A percentile compares a stretch with the other conserved stretches of the same genome.
These are phyloP conservation scores for Phytophthora sansomeana DNA, from an alignment of 352 stramenopile species.

Conservation along the genomic window DNA sequence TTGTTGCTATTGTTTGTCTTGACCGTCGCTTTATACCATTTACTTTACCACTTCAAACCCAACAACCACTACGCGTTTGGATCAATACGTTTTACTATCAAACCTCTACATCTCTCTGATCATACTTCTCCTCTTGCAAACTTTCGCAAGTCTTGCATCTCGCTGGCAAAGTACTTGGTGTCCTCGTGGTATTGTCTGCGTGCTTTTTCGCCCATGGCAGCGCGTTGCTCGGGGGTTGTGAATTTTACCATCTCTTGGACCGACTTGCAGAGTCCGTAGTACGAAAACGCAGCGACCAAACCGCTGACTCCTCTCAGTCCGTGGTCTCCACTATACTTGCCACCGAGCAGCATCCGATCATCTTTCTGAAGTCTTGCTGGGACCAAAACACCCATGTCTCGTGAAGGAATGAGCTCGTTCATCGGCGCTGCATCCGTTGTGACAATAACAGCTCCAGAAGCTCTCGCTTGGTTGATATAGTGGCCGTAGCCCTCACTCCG, in stretches of 20 bases:
- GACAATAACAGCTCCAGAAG: slow-evolving; percentile 51
- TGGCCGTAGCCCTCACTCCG: slow-evolving; percentile 72
- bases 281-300: slow-evolving; percentile 42
- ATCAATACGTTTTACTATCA: background rate
- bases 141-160: slow-evolving; percentile 51
- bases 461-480: slow-evolving; percentile 73
- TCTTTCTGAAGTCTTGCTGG: slow-evolving; percentile 4
- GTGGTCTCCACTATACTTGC: slow-evolving; percentile 35
- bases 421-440: slow-evolving; percentile 60
- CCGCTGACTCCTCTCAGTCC: slow-evolving; percentile 40
- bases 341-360: slow-evolving; percentile 47
- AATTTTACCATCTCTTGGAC: slow-evolving; percentile 43
- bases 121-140: slow-evolving; percentile 24
- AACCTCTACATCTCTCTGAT: background rate
- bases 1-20: background rate
- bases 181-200: slow-evolving; percentile 58
- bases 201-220: slow-evolving; percentile 38
- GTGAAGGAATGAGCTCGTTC: slow-evolving; percentile 61
- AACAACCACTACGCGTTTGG: background rate
- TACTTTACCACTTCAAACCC: background rate
- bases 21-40: background rate
- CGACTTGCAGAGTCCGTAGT: slow-evolving; percentile 42
- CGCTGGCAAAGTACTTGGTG: slow-evolving; percentile 55
- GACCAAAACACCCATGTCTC: slow-evolving; percentile 44
- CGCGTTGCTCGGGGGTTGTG: slow-evolving; percentile 37